A percentile compares a stretch with the other conserved stretches of the same genome.
Conservation (phyloP, 805 yeast species). For the Yamadazyma phyllophila region DNA sequence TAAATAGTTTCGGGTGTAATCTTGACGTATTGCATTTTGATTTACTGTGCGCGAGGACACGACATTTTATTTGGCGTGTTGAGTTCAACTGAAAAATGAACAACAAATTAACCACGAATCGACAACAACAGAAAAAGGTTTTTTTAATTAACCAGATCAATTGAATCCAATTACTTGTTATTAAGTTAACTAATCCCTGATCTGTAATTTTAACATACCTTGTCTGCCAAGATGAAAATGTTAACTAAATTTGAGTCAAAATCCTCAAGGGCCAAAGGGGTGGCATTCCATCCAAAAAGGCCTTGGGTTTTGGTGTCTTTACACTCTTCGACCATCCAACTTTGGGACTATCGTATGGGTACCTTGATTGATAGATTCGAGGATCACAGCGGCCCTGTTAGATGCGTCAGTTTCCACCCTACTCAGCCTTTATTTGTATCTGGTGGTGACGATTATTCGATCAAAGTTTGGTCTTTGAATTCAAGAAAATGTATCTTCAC, state of each 20-base stretch:
- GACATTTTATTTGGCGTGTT: conserved; percentile 10
- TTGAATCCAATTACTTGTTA: conserved; percentile 3
- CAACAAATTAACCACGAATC: conserved; percentile 12
- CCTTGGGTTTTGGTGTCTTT: conserved; percentile 97
- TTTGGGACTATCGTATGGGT: conserved; percentile 99
- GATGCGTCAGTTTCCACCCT: conserved; percentile 94
- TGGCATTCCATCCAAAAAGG: conserved; percentile 93
- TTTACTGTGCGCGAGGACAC: not conserved
- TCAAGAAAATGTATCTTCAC: conserved; percentile 91
- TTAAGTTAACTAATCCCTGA: not conserved
- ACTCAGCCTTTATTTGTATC: conserved; percentile 96
- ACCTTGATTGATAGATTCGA: conserved; percentile 93
- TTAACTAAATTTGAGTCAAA: conserved; percentile 83
- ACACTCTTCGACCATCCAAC: conserved; percentile 96
- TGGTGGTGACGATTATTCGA: conserved; percentile 95
- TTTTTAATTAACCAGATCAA: conserved; percentile 3
- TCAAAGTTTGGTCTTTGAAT: conserved; percentile 94
- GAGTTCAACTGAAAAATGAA: conserved; percentile 9
- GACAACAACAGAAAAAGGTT: conserved; percentile 9
- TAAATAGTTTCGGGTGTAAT: not conserved
- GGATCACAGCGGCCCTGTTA: conserved; percentile 98
- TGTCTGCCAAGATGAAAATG: conserved; percentile 68
- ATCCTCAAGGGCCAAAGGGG: conserved; percentile 95
- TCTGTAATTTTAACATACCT: conserved; percentile 1
- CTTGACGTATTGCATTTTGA: not conserved